phyloP scores from a whole-genome alignment of 176 grass and related monocot genomes.

The Musa beccarii region DNA sequence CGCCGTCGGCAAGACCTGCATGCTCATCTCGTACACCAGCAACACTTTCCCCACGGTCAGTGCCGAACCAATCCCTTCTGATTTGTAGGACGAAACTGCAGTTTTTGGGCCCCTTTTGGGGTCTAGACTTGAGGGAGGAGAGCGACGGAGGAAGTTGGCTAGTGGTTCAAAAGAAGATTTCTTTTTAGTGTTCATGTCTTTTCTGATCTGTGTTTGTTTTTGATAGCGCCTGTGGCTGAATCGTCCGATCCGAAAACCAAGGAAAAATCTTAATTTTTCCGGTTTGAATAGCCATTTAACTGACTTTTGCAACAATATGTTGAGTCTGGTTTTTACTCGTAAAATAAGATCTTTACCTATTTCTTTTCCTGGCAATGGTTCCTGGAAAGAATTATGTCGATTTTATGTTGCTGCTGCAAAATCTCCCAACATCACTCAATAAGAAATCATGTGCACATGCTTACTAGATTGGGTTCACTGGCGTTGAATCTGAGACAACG shows the following conservation, averaged over 20 bases:
- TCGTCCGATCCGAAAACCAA: too few species aligned
- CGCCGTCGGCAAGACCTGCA: slow-evolving; percentile 16
- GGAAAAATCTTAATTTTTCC: too few species aligned
- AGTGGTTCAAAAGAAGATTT: too few species aligned
- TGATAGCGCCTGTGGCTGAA: not conserved
- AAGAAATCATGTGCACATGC: not conserved
- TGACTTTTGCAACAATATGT: too few species aligned
- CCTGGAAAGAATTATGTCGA: not conserved
- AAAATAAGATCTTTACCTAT: too few species aligned
- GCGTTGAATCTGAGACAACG: not conserved
- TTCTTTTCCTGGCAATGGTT: too few species aligned
- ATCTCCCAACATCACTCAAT: too few species aligned
- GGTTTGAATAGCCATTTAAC: too few species aligned
- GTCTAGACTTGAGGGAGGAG: not conserved
- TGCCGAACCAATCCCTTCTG: not conserved
- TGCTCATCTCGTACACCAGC: slow-evolving; percentile 17
- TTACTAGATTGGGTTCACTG: not conserved
- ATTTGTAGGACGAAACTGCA: not conserved
- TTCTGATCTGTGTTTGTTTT: too few species aligned
- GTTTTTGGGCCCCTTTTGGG: not conserved
- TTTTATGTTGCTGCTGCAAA: too few species aligned
- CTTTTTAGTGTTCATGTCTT: too few species aligned
- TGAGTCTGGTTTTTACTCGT: too few species aligned
- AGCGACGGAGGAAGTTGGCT: not conserved
- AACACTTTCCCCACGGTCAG: slow-evolving; percentile 15